A percentile compares a stretch with the other conserved stretches of the same genome.
These are phyloP conservation scores for Neoarthrinium moseri DNA, from an alignment of 2,329 filamentous ascomycete genomes.

Conservation along the genomic window DNA sequence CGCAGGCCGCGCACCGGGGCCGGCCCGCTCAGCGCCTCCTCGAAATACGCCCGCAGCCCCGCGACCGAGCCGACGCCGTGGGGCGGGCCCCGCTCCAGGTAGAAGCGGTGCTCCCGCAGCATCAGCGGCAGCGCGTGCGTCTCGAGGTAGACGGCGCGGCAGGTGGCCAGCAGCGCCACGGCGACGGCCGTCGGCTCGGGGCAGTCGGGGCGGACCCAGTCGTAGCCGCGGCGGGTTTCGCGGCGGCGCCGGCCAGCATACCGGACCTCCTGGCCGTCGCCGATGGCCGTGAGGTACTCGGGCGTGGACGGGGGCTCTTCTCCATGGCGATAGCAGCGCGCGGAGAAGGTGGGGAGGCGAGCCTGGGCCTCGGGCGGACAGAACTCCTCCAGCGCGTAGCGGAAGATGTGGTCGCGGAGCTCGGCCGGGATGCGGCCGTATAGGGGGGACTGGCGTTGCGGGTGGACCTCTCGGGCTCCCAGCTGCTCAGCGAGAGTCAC, in stretches of 20 bases:
- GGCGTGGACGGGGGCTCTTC: not conserved
- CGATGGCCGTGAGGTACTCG: too few species aligned
- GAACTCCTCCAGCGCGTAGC: slow-evolving; percentile 21
- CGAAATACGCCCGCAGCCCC: slow-evolving; percentile 13
- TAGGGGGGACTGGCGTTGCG: slow-evolving; percentile 19
- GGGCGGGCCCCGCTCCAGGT: slow-evolving; percentile 17
- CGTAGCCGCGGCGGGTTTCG: slow-evolving; percentile 7
- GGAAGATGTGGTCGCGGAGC: slow-evolving; percentile 32
- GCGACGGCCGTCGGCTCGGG: slow-evolving; percentile 18
- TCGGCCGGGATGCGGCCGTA: slow-evolving; percentile 25
- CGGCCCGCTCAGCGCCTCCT: slow-evolving; percentile 14
- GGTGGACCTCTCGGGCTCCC: too few species aligned
- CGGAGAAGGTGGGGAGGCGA: slow-evolving; percentile 1
- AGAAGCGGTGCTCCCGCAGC: slow-evolving; percentile 28
- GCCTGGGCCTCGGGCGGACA: slow-evolving; percentile 15
- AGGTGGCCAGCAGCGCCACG: slow-evolving; percentile 29
- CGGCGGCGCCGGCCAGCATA: slow-evolving; percentile 3
- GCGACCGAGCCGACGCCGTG: not conserved
- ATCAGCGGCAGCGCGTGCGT: slow-evolving; percentile 24
- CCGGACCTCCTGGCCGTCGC: slow-evolving; percentile 14
- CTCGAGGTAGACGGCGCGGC: slow-evolving; percentile 33
- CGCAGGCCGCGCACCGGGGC: slow-evolving; percentile 4
- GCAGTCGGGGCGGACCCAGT: slow-evolving; percentile 31
- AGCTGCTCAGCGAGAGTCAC: too few species aligned
- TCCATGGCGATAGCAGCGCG: slow-evolving; percentile 20